A percentile compares a stretch with the other conserved stretches of the same genome.
phyloP scores from a whole-genome alignment of 768 basidiomycete genomes.

The Lepiota brunneoincarnata region DNA sequence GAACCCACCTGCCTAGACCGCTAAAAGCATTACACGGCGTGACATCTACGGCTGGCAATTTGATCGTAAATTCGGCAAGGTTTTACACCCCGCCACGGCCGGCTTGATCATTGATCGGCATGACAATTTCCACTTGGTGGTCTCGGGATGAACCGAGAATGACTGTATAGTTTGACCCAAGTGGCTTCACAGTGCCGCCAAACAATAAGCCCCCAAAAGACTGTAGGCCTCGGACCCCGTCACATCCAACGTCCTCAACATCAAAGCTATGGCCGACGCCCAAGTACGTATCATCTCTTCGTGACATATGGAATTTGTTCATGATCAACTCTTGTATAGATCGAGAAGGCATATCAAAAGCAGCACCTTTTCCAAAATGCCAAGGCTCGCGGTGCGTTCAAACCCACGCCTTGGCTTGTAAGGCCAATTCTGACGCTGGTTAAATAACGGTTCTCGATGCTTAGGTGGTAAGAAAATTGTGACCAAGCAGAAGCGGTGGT shows the following conservation, averaged over 20 bases:
- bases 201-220: slow-evolving; percentile 39
- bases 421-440: slow-evolving; percentile 14
- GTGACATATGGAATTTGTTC: background rate
- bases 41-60: no score
- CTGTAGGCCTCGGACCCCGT: slow-evolving; percentile 24
- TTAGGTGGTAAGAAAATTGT: slow-evolving; percentile 87
- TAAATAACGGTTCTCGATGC: slow-evolving; percentile 15
- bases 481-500: slow-evolving; percentile 97
- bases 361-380: slow-evolving; percentile 98
- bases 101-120: no score
- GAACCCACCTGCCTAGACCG: no score
- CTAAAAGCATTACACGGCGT: no score
- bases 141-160: slow-evolving; percentile 29
- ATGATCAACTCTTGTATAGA: slow-evolving; percentile 39
- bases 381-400: slow-evolving; percentile 82
- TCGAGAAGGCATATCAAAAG: slow-evolving; percentile 98
- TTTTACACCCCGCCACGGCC: no score
- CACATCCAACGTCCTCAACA: slow-evolving; percentile 41
- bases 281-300: slow-evolving; percentile 38
- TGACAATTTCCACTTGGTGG: no score
- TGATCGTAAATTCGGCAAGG: no score
- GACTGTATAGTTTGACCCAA: slow-evolving; percentile 39
- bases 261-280: slow-evolving; percentile 54
- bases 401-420: slow-evolving; percentile 10
- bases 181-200: slow-evolving; percentile 35